Evolutionary conservation across 495 filamentous ascomycete species (phyloP).

Genomic region (Penicillium egyptiacum): DNA sequence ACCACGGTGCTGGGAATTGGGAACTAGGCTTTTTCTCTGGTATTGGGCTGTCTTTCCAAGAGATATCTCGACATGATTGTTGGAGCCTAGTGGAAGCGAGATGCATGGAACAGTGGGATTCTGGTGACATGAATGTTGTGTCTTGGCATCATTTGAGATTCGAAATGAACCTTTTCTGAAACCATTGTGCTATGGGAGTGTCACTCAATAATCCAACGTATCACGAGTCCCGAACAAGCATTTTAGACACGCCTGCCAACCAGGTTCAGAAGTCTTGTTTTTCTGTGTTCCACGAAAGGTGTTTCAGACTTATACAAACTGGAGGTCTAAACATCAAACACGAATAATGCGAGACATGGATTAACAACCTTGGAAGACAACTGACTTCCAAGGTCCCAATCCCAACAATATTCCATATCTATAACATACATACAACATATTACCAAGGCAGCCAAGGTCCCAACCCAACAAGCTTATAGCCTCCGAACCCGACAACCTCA

Average conservation of each 20-base stretch:
- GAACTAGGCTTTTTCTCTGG: not conserved
- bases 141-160: too few species aligned
- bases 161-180: too few species aligned
- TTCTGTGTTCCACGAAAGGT: not conserved
- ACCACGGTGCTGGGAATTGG: not conserved
- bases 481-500: not conserved
- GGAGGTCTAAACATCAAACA: not conserved
- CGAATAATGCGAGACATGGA: not conserved
- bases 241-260: not conserved
- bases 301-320: not conserved
- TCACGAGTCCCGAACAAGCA: slow-evolving; percentile 2
- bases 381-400: not conserved
- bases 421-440: not conserved
- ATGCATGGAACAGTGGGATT: too few species aligned
- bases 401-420: not conserved
- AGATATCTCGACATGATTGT: too few species aligned
- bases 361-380: not conserved
- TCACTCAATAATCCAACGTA: not conserved
- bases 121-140: too few species aligned
- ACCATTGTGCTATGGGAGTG: not conserved
- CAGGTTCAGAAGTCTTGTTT: slow-evolving; percentile 3
- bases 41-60: not conserved
- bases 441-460: not conserved
- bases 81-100: too few species aligned
- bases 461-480: not conserved